Evolutionary conservation across 164 flowering plant species (phyloP).

Genomic region (Magnolia sinica): DNA sequence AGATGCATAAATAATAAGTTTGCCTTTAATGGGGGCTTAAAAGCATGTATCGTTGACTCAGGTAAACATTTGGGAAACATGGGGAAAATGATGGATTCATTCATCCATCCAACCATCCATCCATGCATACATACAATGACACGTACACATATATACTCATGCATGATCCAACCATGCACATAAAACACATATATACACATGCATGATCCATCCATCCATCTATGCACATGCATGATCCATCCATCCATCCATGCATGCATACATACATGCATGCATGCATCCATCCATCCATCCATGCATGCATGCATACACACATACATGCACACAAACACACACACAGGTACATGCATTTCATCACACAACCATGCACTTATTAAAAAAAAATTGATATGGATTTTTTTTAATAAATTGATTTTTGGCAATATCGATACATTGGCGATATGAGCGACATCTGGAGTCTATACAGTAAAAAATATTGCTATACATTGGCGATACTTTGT

Average conservation of each 20-base stretch:
- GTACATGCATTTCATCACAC: no score
- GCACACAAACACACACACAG: no score
- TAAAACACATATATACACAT: neutral
- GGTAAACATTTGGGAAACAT: neutral
- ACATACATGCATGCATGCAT: neutral
- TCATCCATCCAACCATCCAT: neutral
- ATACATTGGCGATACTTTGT: no score
- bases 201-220: neutral
- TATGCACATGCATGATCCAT: neutral
- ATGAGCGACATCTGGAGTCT: no score
- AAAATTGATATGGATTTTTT: no score
- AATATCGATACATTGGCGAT: no score
- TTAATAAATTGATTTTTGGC: no score
- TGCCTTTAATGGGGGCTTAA: neutral
- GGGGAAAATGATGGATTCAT: neutral
- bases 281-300: neutral
- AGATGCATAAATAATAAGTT: no score
- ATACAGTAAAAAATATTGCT: no score
- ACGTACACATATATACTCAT: neutral
- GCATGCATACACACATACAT: no score
- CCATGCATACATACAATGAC: neutral
- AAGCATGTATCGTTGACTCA: neutral
- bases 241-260: neutral
- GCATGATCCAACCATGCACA: neutral
- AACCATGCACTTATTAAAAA: no score